Percentiles rank a stretch among this genome's conserved stretches.
Conservation (phyloP, 805 yeast genomes). For the Torulaspora franciscae region DNA sequence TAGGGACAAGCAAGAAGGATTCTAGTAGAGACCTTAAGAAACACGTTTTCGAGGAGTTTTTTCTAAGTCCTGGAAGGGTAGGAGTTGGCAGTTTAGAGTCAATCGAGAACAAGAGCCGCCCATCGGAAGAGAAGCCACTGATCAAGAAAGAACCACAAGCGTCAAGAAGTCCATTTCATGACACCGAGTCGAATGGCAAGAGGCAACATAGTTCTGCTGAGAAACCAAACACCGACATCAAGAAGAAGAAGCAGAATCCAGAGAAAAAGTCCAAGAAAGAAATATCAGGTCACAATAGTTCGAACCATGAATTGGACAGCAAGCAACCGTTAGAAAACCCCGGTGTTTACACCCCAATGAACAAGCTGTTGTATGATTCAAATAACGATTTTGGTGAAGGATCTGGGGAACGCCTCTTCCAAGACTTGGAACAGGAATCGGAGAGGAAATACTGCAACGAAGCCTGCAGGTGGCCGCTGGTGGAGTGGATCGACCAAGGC, state of each 20-base stretch:
- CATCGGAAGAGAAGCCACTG: neutral
- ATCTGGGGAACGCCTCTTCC: conserved; percentile 6
- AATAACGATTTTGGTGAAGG: neutral
- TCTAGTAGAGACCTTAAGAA: conserved; percentile 7
- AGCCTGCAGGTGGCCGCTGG: conserved; percentile 25
- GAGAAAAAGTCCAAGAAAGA: conserved; percentile 9
- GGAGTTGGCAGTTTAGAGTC: neutral
- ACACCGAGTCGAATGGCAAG: conserved; percentile 3
- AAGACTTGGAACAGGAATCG: conserved; percentile 15
- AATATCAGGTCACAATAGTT: neutral
- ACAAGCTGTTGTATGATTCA: conserved; percentile 8
- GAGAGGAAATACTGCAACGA: conserved; percentile 28
- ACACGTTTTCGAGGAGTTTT: conserved; percentile 13
- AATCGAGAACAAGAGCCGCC: neutral
- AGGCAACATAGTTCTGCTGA: neutral
- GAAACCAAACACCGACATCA: neutral
- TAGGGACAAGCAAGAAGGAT: conserved; percentile 4
- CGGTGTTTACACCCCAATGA: conserved; percentile 10
- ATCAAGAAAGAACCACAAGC: conserved; percentile 6
- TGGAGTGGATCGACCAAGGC: conserved; percentile 40
- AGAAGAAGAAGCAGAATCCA: conserved; percentile 9
- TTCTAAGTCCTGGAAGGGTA: conserved; percentile 6
- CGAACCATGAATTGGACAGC: neutral
- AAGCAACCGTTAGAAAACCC: conserved; percentile 6
- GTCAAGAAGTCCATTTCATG: neutral